Base-by-base conservation (phyloP, 768 basidiomycete genomes). In the Saitozyma podzolica region DNA sequence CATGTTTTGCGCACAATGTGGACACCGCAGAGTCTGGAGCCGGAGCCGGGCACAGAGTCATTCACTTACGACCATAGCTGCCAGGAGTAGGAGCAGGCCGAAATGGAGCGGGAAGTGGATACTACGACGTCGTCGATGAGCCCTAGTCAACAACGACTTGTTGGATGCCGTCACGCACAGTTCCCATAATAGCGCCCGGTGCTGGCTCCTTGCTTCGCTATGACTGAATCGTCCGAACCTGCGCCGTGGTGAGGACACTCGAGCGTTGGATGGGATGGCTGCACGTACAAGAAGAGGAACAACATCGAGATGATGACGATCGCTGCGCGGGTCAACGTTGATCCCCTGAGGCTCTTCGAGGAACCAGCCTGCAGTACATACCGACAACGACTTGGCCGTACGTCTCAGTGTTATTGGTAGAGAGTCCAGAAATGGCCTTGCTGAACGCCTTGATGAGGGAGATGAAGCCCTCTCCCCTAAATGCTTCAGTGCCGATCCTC, bases 391-490 rank as follows among this genome's bases (percentile, higher is more conserved):
- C 64, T 43, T 72, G 71, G 42, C 57, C 56, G 50, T 72, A 70
- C 17, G 71, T 75, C 6, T 57, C 54, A 11, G 39, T 50, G 41
- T 59, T 62, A 8, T 63, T 47, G 2, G 53, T 47, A 5, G 64
- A 66, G n/a, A 75, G 56, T 2, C 71, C 69, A 6, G 70, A 63
- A 13, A 75, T 63, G 8, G 74, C 67, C 10, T 40, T 19, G 42
- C 61, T 70, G 64, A 72, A 73, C 0, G 69, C 64, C n/a, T 64
- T 43, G 4, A 62, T 71, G 39, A 75, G 10, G 42, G 63, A 58
- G 48, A 71, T 73, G 65, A 75, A 69, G 14, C 74, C 74, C 55
- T 75, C 74, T 6, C 74, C 74, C 8, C 73, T 74, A 29, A 17
- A 47, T 2, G 13, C 13, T 47, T 47, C 45, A 47, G 45, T 47